phyloP scores from a whole-genome alignment of 2,329 filamentous ascomycete species.

The Furcasterigmium furcatum region DNA sequence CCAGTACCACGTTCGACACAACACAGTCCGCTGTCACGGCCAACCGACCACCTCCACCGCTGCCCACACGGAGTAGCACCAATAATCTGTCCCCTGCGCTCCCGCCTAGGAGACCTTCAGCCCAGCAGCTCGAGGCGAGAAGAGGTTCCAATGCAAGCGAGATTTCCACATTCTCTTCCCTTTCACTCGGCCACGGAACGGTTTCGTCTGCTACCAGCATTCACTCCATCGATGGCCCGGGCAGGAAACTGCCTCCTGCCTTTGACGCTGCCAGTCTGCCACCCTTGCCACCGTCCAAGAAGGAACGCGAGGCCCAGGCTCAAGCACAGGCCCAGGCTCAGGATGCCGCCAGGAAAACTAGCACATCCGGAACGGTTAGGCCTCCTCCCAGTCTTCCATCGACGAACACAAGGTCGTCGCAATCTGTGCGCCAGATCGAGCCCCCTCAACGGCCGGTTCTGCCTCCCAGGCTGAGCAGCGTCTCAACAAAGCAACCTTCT shows the following conservation, averaged over 20 bases:
- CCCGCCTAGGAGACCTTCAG: conserved; percentile 46
- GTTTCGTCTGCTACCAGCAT: conserved; percentile 46
- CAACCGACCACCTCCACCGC: conserved; percentile 22
- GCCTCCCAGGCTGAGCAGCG: conserved; percentile 49
- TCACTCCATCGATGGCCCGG: conserved; percentile 35
- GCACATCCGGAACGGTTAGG: background rate
- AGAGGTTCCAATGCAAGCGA: conserved; percentile 58
- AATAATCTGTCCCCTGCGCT: conserved; percentile 41
- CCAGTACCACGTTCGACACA: conserved; percentile 14
- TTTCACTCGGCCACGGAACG: conserved; percentile 42
- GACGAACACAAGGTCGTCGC: conserved; percentile 32
- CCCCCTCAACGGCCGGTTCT: conserved; percentile 33
- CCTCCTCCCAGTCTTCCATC: conserved; percentile 24
- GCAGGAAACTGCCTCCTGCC: conserved; percentile 52
- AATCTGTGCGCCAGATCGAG: conserved; percentile 27
- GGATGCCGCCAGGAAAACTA: conserved; percentile 16
- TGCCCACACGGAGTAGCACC: conserved; percentile 33
- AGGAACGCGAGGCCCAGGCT: conserved; percentile 48
- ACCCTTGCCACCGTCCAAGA: conserved; percentile 50
- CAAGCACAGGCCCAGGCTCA: conserved; percentile 21
- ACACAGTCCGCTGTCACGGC: conserved; percentile 20
- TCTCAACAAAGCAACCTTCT: conserved; percentile 33
- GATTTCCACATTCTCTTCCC: conserved; percentile 48
- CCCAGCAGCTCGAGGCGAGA: conserved; percentile 38
- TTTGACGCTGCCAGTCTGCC: conserved; percentile 56